Evolutionary conservation across 768 basidiomycete species (phyloP).

Genomic region (Trametes cinnabarina): DNA sequence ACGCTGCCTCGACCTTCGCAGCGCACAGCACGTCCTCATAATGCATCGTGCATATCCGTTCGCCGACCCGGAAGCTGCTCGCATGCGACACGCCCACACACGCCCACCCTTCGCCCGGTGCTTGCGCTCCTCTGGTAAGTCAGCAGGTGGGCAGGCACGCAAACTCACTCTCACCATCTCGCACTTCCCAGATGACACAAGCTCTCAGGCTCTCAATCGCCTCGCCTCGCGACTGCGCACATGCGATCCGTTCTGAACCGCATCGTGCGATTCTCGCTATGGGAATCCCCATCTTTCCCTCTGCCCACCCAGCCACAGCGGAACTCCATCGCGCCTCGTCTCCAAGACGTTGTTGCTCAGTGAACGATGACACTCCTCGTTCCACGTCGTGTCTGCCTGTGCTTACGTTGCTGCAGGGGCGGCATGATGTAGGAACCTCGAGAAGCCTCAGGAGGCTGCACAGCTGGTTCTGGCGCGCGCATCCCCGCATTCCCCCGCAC

Average conservation of each 20-base stretch:
- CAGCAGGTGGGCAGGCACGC: slow-evolving; percentile 12
- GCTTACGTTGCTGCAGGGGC: background rate
- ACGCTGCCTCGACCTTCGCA: slow-evolving; percentile 2
- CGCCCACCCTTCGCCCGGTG: slow-evolving; percentile 3
- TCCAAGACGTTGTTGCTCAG: slow-evolving; percentile 2
- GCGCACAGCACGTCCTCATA: slow-evolving; percentile 10
- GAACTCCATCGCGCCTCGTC: slow-evolving; percentile 18
- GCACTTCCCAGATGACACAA: slow-evolving; percentile 9
- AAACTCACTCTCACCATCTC: background rate
- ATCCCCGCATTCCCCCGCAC: slow-evolving; percentile 14
- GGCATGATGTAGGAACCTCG: background rate
- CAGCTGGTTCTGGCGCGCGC: background rate
- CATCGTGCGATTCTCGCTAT: background rate
- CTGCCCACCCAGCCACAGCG: slow-evolving; percentile 15
- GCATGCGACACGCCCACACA: slow-evolving; percentile 5
- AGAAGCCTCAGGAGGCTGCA: background rate
- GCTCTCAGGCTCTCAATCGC: no score
- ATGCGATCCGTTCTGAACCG: background rate
- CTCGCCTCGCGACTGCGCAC: slow-evolving; percentile 14
- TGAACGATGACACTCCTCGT: background rate
- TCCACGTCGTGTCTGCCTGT: slow-evolving; percentile 13
- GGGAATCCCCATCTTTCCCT: slow-evolving; percentile 17
- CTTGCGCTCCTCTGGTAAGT: slow-evolving; percentile 4
- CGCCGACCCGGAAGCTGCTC: background rate
- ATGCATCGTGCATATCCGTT: background rate